These are phyloP conservation scores for Teratosphaeria gauchensis DNA, from an alignment of 2,329 filamentous ascomycete genomes.

Conservation along the genomic window DNA sequence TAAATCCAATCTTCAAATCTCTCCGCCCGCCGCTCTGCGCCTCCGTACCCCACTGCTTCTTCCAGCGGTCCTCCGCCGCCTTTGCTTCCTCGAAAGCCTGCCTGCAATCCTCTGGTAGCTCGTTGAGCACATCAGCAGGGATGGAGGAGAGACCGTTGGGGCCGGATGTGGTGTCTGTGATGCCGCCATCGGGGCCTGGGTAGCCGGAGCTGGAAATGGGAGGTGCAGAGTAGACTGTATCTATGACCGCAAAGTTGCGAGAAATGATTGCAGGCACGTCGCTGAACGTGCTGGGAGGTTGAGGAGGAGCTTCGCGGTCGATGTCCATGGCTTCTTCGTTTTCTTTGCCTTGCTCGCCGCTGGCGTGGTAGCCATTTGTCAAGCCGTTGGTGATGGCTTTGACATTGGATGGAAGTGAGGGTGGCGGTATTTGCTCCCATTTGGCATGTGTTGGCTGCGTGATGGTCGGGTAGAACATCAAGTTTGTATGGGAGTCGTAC, in stretches of 20 bases:
- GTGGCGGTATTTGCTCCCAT: constrained; percentile 60
- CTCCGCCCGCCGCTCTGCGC: constrained; percentile 41
- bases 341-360: constrained; percentile 8
- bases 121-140: constrained; percentile 53
- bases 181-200: constrained; percentile 48
- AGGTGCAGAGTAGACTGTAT: constrained; percentile 51
- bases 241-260: constrained; percentile 54
- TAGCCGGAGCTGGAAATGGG: constrained; percentile 48
- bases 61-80: constrained; percentile 60
- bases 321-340: constrained; percentile 9
- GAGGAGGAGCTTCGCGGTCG: constrained; percentile 6
- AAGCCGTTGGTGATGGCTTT: constrained; percentile 16
- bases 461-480: constrained; percentile 73
- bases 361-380: constrained; percentile 10
- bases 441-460: constrained; percentile 85
- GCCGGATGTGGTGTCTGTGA: constrained; percentile 35
- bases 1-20: constrained; percentile 39
- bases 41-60: constrained; percentile 64
- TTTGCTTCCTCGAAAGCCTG: constrained; percentile 61
- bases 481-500: constrained; percentile 91
- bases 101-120: constrained; percentile 61
- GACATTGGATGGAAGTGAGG: constrained; percentile 13
- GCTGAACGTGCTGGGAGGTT: constrained; percentile 36
- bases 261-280: constrained; percentile 47
- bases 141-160: constrained; percentile 53